Conservation (phyloP, 441 rosid genomes). For the Gossypium davidsonii region DNA sequence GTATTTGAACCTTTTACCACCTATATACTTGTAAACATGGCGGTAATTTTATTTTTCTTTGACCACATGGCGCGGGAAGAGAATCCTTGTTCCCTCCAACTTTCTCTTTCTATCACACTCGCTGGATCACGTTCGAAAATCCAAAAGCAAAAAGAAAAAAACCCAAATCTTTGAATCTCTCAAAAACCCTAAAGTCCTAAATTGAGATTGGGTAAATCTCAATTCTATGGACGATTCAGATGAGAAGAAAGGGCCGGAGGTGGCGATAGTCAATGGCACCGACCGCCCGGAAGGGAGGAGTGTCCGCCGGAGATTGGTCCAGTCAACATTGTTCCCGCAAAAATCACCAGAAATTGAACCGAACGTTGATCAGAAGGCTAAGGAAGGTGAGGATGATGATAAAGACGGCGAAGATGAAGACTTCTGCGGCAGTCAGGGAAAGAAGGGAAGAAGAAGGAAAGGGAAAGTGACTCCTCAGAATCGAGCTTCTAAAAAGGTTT, state of each 20-base stretch:
- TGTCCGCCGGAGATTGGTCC: slow-evolving; percentile 58
- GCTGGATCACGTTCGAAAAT: not conserved
- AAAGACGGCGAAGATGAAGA: slow-evolving; percentile 34
- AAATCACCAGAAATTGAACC: slow-evolving; percentile 36
- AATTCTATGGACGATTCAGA: slow-evolving; percentile 16
- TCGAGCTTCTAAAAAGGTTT: slow-evolving; percentile 44
- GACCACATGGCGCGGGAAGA: not conserved
- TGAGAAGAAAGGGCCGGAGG: slow-evolving; percentile 15
- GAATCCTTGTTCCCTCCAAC: not conserved
- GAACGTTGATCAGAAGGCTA: slow-evolving; percentile 26
- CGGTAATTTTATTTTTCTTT: not conserved
- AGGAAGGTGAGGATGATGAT: slow-evolving; percentile 20
- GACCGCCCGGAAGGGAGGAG: slow-evolving; percentile 29
- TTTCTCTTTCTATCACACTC: not conserved
- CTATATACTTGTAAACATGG: not conserved
- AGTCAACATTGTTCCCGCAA: slow-evolving; percentile 60
- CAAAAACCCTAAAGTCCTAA: slow-evolving; percentile 1
- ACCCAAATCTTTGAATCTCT: not conserved
- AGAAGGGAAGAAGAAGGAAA: slow-evolving; percentile 39
- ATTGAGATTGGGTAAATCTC: not conserved
- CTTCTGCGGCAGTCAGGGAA: slow-evolving; percentile 47
- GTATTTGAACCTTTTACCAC: not conserved
- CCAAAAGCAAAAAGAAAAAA: not conserved
- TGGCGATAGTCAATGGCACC: slow-evolving; percentile 15
- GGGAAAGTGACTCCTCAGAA: slow-evolving; percentile 41